Conservation (phyloP, 768 basidiomycete species). For the Candolleomyces eurysporus region DNA sequence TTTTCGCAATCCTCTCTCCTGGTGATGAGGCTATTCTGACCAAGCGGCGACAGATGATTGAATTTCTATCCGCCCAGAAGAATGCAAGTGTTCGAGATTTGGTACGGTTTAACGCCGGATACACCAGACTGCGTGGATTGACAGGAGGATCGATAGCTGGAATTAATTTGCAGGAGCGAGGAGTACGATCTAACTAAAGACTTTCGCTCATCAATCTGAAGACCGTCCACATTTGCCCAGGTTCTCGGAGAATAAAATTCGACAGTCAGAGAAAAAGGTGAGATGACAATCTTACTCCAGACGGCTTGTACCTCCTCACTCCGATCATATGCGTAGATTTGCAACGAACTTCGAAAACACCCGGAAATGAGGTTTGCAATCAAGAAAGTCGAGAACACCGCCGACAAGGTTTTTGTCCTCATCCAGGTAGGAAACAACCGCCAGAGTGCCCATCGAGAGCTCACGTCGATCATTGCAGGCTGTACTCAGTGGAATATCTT, state of each 20-base stretch:
- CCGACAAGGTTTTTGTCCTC: conserved; percentile 78
- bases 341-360: conserved; percentile 67
- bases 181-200: conserved; percentile 45
- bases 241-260: conserved; percentile 64
- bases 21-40: background rate
- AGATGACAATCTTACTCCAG: background rate
- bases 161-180: conserved; percentile 59
- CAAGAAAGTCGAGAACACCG: conserved; percentile 64
- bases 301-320: background rate
- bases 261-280: conserved; percentile 76
- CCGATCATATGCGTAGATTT: conserved; percentile 32
- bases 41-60: conserved; percentile 51
- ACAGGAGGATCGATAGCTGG: conserved; percentile 43
- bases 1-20: background rate
- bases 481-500: conserved; percentile 65
- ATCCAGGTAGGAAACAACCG: conserved; percentile 56
- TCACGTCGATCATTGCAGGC: conserved; percentile 44
- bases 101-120: conserved; percentile 37
- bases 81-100: conserved; percentile 62
- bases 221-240: conserved; percentile 31
- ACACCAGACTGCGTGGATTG: conserved; percentile 1
- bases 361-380: conserved; percentile 79
- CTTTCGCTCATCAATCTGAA: background rate
- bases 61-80: conserved; percentile 58
- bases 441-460: background rate